Evolutionary conservation across 1,139 yeast species (phyloP).

Genomic region (Scheffersomyces stambukii): DNA sequence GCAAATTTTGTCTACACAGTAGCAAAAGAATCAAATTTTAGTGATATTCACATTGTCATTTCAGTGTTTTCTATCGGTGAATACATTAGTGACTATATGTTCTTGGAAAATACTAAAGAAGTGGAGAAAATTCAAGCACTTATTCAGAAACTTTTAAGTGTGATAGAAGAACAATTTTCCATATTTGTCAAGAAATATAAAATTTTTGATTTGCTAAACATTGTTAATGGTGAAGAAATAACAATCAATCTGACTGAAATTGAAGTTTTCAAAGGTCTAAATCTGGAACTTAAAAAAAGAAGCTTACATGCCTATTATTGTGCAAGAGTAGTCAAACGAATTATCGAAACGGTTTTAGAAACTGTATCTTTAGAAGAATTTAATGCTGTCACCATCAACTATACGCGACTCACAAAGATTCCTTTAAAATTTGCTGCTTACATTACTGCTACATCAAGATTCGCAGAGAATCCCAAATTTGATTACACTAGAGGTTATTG

Average conservation of each 20-base stretch:
- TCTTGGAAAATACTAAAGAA: slow-evolving; percentile 7
- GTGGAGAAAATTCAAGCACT: too few relatives aligned
- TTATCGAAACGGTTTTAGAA: slow-evolving; percentile 26
- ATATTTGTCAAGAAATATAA: too few relatives aligned
- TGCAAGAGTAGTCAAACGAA: slow-evolving; percentile 22
- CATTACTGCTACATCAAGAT: slow-evolving; percentile 32
- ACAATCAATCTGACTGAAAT: too few relatives aligned
- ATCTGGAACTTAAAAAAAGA: too few relatives aligned
- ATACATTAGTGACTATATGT: slow-evolving; percentile 25
- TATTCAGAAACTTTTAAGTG: too few relatives aligned
- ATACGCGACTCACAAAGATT: slow-evolving; percentile 24
- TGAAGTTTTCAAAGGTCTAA: too few relatives aligned
- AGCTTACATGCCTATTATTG: too few relatives aligned
- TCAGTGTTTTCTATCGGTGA: slow-evolving; percentile 18
- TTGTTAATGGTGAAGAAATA: too few relatives aligned
- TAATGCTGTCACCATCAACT: slow-evolving; percentile 22
- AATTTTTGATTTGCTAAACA: too few relatives aligned
- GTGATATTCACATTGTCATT: too few relatives aligned
- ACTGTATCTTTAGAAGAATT: slow-evolving; percentile 20
- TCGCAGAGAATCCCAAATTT: slow-evolving; percentile 29
- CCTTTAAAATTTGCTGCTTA: slow-evolving; percentile 39
- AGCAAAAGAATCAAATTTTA: slow-evolving; percentile 6
- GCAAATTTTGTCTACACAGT: slow-evolving; percentile 10
- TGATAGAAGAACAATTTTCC: too few relatives aligned
- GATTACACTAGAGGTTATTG: slow-evolving; percentile 56